Percentiles rank a stretch among this genome's conserved stretches.
phyloP scores from a whole-genome alignment of 2,329 filamentous ascomycete genomes.

The Hysterium pulicare region DNA sequence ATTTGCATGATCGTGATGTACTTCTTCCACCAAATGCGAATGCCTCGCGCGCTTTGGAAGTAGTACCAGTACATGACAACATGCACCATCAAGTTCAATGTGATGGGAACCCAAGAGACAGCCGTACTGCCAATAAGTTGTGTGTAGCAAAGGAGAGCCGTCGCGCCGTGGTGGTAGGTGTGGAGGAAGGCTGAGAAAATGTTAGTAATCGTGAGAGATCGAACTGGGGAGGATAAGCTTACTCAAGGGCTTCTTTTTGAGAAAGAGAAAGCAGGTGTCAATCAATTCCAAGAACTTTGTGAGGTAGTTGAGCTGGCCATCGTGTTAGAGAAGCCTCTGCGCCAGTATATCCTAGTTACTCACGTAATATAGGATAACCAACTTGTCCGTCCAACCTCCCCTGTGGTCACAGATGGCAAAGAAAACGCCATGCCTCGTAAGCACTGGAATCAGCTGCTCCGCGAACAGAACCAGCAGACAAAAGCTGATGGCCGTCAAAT shows the following conservation, averaged over 20 bases:
- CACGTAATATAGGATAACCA: constrained; percentile 97
- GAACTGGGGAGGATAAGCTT: constrained; percentile 29
- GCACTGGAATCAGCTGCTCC: constrained; percentile 83
- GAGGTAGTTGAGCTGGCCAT: constrained; percentile 81
- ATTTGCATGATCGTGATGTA: constrained; percentile 98
- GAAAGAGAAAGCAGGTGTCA: constrained; percentile 93
- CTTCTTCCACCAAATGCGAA: constrained; percentile 99
- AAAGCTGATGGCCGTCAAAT: constrained; percentile 81
- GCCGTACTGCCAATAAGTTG: constrained; percentile 90
- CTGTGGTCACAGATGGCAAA: constrained; percentile 76
- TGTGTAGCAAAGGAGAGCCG: constrained; percentile 94
- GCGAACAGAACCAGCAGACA: constrained; percentile 79
- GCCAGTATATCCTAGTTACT: constrained; percentile 37
- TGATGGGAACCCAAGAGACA: constrained; percentile 93
- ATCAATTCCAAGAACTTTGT: constrained; percentile 96
- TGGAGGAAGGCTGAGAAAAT: constrained; percentile 72
- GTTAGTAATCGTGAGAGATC: constrained; percentile 37
- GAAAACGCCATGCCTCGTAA: constrained; percentile 80
- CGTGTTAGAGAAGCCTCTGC: constrained; percentile 35
- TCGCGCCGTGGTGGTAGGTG: constrained; percentile 98
- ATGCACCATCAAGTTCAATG: constrained; percentile 88
- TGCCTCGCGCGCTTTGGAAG: constrained; percentile 95
- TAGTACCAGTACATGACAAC: constrained; percentile 99
- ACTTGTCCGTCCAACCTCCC: constrained; percentile 89
- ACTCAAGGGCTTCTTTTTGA: constrained; percentile 99